Base-by-base conservation (phyloP, 1,284 basidiomycete genomes). In the Apiotrichum gamsii region DNA sequence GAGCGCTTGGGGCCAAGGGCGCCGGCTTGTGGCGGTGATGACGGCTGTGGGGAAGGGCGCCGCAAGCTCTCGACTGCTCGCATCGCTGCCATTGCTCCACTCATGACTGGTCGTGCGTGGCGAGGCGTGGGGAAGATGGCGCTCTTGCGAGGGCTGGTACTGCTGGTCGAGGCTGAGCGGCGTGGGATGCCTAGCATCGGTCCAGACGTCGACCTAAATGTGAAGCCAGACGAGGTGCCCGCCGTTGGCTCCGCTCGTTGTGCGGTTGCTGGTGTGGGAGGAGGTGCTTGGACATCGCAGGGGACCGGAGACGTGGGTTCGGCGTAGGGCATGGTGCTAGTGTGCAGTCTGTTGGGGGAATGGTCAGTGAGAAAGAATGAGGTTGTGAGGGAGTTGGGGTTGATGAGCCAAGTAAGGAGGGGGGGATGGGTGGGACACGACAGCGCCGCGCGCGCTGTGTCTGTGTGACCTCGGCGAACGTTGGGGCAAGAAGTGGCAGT, bases 311-410 rank as follows among this genome's bases (percentile, higher is more conserved):
- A 65, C 8, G 61, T 62, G 11, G 70, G 70, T 34, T 65, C 62
- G 11, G 69, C 59, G 65, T 72, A 71, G 11, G 69, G 69, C 70
- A 71, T 72, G 37, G 34, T 61, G 47, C 35, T 35, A 29, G 25
- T n/a, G n/a, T n/a, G n/a, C n/a, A n/a, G n/a, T n/a, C n/a, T n/a
- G n/a, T n/a, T n/a, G n/a, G n/a, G n/a, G n/a, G n/a, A n/a, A n/a
- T n/a, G n/a, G n/a, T n/a, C n/a, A n/a, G n/a, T n/a, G n/a, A n/a
- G n/a, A n/a, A n/a, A n/a, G n/a, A n/a, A n/a, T n/a, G n/a, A n/a
- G n/a, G n/a, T n/a, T n/a, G n/a, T n/a, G n/a, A n/a, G n/a, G n/a
- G n/a, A n/a, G n/a, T n/a, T n/a, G n/a, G n/a, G n/a, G n/a, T n/a
- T n/a, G n/a, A n/a, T n/a, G n/a, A n/a, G n/a, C n/a, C n/a, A n/a